Base-by-base conservation (phyloP, 352 stramenopile genomes). In the Aphanomyces stellatus region DNA sequence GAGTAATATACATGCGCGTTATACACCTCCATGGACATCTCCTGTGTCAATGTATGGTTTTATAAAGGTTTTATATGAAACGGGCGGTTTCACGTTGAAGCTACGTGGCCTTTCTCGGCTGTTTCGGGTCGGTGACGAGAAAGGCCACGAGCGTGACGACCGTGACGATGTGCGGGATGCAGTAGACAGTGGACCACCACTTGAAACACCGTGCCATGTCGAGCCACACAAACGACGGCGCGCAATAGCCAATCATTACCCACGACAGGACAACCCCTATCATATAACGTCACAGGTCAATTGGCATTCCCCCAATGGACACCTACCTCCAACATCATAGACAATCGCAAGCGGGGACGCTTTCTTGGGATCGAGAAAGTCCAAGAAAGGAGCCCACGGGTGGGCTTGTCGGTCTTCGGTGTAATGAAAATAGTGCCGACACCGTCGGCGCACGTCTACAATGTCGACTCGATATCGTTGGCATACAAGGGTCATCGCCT, bases 111-210 rank as follows among this genome's bases (percentile, higher is more conserved):
- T n/a, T n/a, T n/a, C n/a, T n/a, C n/a, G n/a, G n/a, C n/a, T n/a
- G n/a, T 46, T 19, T 46, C 37, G 56, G 19, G 25, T 59, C 41
- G 31, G 56, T 53, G 2, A 35, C 4, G 25, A 19, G 76, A 55
- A 87, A 90, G 42, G 88, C 61, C 28, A 89, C 78, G 15, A 93
- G 71, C 41, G 90, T 48, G 4, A 76, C 71, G 35, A 90, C 69
- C 35, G 76, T 79, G 41, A 90, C 62, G 55, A 87, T 19, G 46
- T 91, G 83, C 24, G 85, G 85, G 8, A 91, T 71, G 69, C 89
- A 94, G 71, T 90, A 92, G 83, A 83, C 91, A 30, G 81, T 88
- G 35, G 71, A 75, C 85, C 85, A 94, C 65, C 91, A 87, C 40
- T 71, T 73, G 7, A 92, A 59, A 61, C 81, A 91, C 57, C 85